phyloP scores from a whole-genome alignment of 768 basidiomycete genomes.

The Lyophyllum semitale region DNA sequence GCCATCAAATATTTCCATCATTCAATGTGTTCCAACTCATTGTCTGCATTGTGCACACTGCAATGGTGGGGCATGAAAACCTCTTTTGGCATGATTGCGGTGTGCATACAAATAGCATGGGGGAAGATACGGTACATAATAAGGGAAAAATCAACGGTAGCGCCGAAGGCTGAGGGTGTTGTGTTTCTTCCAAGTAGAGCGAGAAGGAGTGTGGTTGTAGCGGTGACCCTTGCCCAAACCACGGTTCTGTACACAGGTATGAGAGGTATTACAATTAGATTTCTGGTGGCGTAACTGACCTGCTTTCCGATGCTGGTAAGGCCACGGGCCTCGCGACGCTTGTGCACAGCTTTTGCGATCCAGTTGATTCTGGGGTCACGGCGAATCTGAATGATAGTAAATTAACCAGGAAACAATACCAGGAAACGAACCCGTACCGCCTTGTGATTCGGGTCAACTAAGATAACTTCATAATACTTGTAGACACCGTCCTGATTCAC shows the following conservation, averaged over 20 bases:
- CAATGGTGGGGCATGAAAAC: constrained; percentile 10
- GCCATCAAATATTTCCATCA: not conserved
- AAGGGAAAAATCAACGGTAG: constrained; percentile 65
- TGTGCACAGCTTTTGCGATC: constrained; percentile 98
- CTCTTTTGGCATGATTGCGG: constrained; percentile 19
- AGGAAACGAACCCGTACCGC: constrained; percentile 57
- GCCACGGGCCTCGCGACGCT: constrained; percentile 95
- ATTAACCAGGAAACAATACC: not conserved
- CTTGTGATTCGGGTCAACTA: constrained; percentile 94
- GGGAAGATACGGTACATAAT: constrained; percentile 23
- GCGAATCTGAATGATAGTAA: constrained; percentile 61
- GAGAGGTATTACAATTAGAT: constrained; percentile 3
- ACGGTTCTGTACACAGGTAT: constrained; percentile 67
- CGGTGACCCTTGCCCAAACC: constrained; percentile 95
- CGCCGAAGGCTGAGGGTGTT: constrained; percentile 93
- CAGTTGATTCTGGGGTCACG: constrained; percentile 98
- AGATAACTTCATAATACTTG: constrained; percentile 99
- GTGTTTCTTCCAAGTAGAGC: constrained; percentile 96
- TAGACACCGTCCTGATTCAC: constrained; percentile 98
- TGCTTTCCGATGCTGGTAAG: constrained; percentile 96
- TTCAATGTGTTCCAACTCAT: not conserved
- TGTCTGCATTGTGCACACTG: not conserved
- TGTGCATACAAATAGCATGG: constrained; percentile 26
- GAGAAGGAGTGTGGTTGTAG: constrained; percentile 90
- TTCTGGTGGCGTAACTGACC: constrained; percentile 43